phyloP scores from a whole-genome alignment of 2,329 filamentous ascomycete species.

The Torrubiella hemipterigena region DNA sequence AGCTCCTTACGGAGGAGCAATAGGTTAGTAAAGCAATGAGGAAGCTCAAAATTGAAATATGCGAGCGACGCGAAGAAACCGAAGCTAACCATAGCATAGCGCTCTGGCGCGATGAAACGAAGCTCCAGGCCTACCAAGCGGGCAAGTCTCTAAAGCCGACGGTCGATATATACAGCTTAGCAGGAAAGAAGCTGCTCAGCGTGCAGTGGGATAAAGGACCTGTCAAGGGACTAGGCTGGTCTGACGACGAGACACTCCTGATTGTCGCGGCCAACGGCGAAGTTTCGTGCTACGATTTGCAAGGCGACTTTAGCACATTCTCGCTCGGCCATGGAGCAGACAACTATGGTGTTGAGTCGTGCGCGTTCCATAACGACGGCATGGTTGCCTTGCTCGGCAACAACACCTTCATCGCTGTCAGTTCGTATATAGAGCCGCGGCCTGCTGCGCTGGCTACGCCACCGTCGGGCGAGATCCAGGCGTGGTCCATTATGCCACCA shows the following conservation, averaged over 20 bases:
- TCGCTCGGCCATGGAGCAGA: constrained; percentile 83
- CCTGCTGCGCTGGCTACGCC: constrained; percentile 69
- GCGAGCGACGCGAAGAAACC: neutral
- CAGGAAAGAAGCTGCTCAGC: constrained; percentile 74
- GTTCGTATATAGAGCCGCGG: constrained; percentile 80
- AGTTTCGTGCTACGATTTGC: constrained; percentile 83
- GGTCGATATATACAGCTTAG: constrained; percentile 90
- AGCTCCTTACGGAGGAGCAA: constrained; percentile 83
- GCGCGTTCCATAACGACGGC: constrained; percentile 84
- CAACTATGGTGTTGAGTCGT: constrained; percentile 76
- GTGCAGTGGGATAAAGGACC: constrained; percentile 86
- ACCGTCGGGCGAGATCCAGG: constrained; percentile 68
- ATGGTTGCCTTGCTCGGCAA: constrained; percentile 86
- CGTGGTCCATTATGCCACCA: constrained; percentile 83
- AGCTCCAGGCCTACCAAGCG: constrained; percentile 67
- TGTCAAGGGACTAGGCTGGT: constrained; percentile 88
- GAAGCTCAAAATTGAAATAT: neutral
- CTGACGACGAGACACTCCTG: constrained; percentile 83
- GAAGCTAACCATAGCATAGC: constrained; percentile 36
- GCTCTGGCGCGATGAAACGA: constrained; percentile 77
- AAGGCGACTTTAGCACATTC: constrained; percentile 91
- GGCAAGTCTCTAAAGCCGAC: constrained; percentile 62
- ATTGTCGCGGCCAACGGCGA: constrained; percentile 83
- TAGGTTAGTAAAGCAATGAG: constrained; percentile 52
- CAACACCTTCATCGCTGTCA: constrained; percentile 77